Conservation (phyloP, 331 rosid genomes). For the Ulmus americana region DNA sequence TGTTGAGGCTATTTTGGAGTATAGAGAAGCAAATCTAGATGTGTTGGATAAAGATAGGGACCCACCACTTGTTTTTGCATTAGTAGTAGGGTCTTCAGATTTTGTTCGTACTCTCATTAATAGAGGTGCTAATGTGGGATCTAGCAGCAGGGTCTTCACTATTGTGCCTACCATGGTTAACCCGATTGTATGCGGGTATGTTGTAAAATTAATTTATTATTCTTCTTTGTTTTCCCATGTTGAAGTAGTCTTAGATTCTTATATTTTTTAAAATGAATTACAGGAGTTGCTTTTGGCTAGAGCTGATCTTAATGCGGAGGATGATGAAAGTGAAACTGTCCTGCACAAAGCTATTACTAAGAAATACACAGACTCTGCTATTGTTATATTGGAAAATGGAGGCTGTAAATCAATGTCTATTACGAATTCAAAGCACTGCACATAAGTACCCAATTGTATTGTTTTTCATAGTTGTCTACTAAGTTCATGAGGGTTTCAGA, state of each 20-base stretch:
- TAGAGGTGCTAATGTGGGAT: constrained; percentile 80
- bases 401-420: constrained; percentile 89
- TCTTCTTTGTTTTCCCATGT: no score
- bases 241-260: no score
- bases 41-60: constrained; percentile 93
- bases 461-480: no score
- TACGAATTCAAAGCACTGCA: constrained; percentile 63
- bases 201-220: no score
- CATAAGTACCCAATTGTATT: constrained; percentile 63
- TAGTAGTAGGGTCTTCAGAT: constrained; percentile 94
- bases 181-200: no score
- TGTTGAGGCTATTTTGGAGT: constrained; percentile 80
- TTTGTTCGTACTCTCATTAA: constrained; percentile 69
- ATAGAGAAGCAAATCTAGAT: constrained; percentile 77
- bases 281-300: constrained; percentile 87
- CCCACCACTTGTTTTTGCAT: constrained; percentile 94
- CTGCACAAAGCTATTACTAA: constrained; percentile 87
- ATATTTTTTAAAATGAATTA: no score
- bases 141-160: no score
- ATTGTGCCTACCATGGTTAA: no score
- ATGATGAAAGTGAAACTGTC: constrained; percentile 96
- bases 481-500: no score
- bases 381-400: constrained; percentile 88
- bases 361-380: constrained; percentile 88
- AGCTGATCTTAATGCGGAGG: constrained; percentile 90